phyloP scores from a whole-genome alignment of 78 protist species.

The Pelomyxa schiedti region DNA sequence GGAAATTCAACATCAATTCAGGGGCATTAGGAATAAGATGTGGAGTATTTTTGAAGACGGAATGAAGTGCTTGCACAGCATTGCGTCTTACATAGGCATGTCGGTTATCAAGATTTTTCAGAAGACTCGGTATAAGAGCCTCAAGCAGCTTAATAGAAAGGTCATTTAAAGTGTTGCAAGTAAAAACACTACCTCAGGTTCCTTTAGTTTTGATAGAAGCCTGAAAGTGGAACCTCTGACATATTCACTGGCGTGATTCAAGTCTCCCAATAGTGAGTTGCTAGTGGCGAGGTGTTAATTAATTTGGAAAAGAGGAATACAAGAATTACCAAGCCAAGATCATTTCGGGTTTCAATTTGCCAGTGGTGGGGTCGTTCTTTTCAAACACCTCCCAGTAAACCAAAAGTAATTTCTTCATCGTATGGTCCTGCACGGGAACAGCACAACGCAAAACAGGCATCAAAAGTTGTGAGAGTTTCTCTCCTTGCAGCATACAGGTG shows the following conservation, averaged over 20 bases:
- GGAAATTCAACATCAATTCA: constrained; percentile 65
- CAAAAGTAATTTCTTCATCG: constrained; percentile 81
- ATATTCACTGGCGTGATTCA: constrained; percentile 89
- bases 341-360: constrained; percentile 87
- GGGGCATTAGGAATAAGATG: constrained; percentile 88
- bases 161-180: too few species aligned
- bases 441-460: constrained; percentile 78
- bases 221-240: constrained; percentile 87
- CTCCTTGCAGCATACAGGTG: constrained; percentile 57
- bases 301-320: neutral
- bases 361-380: constrained; percentile 61
- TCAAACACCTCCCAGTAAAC: constrained; percentile 87
- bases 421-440: constrained; percentile 68
- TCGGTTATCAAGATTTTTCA: constrained; percentile 72
- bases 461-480: constrained; percentile 47
- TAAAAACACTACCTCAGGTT: constrained; percentile 68
- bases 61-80: constrained; percentile 83
- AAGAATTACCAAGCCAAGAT: constrained; percentile 78
- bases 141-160: constrained; percentile 44
- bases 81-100: constrained; percentile 64
- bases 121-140: constrained; percentile 72
- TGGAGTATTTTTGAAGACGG: constrained; percentile 48
- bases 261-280: constrained; percentile 54
- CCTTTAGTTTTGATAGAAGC: constrained; percentile 81
- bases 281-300: constrained; percentile 2